Percentiles rank a stretch among this genome's conserved stretches.
phyloP scores from a whole-genome alignment of 805 yeast genomes.

The Millerozyma miso region DNA sequence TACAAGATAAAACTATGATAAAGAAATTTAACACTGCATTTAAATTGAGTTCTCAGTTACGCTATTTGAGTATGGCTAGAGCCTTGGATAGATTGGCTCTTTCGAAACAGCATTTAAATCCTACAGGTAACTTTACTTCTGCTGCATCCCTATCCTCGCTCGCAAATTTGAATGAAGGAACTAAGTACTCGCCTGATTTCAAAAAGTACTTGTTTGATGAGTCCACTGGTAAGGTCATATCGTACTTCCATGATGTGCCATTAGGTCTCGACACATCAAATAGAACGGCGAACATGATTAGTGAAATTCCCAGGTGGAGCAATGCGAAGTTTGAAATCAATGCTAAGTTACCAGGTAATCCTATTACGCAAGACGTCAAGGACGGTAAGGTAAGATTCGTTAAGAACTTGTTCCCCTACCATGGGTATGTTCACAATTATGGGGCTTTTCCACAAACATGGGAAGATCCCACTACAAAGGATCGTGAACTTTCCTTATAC shows the following conservation, averaged over 20 bases:
- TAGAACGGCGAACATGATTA: slow-evolving; percentile 42
- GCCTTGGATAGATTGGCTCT: slow-evolving; percentile 8
- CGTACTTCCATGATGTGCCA: slow-evolving; percentile 74
- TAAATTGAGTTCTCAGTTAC: not conserved
- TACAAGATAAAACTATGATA: not conserved
- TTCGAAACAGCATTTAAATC: slow-evolving; percentile 10
- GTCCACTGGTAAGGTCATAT: slow-evolving; percentile 44
- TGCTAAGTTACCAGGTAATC: slow-evolving; percentile 56
- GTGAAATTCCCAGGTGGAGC: slow-evolving; percentile 60
- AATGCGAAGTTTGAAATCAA: slow-evolving; percentile 81
- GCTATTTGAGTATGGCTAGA: not conserved
- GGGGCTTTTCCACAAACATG: slow-evolving; percentile 93
- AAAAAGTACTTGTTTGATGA: slow-evolving; percentile 42
- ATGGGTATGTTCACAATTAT: slow-evolving; percentile 83
- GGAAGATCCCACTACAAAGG: slow-evolving; percentile 79
- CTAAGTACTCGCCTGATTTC: slow-evolving; percentile 32
- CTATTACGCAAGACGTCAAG: slow-evolving; percentile 75
- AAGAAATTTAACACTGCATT: not conserved
- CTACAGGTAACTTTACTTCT: slow-evolving; percentile 2
- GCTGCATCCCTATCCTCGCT: not conserved
- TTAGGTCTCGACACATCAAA: slow-evolving; percentile 39
- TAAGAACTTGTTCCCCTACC: slow-evolving; percentile 74
- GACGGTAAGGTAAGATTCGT: slow-evolving; percentile 74
- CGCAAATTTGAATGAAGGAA: slow-evolving; percentile 19
- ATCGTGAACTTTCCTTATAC: slow-evolving; percentile 38